Base-by-base conservation (phyloP, 129 eudicot species). In the Helianthus tuberosus region DNA sequence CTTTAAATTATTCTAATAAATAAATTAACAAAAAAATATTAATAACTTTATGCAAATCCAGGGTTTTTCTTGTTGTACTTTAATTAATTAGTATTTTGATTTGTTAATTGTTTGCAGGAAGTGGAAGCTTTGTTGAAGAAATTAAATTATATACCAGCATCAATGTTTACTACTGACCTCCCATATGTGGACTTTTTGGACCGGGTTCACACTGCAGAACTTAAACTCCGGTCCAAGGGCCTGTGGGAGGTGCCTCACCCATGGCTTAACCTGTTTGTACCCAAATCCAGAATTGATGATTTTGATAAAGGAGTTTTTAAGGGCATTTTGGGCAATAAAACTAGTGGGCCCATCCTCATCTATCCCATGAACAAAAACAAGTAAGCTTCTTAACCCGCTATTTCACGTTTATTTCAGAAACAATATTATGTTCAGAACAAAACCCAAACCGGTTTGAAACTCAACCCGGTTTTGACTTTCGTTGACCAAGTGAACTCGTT, bases 121-220 rank as follows among this genome's bases (percentile, higher is more conserved):
- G 86, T 92, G 49, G 96, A 83, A 58, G 86, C 46, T 72, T 65
- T 92, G 62, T 60, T 92, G 74, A 79, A 77, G 76, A 83, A 79
- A 75, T 16, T 92, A 71, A 79, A 87, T 9, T 89, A 68, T 39
- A 85, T 92, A 81, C 93, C 97, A 17, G 88, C 87, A 5, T 76
- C 96, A 35, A 84, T 66, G 47, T 92, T 89, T 46, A 89, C 96
- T 39, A 86, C 91, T 15, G 91, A 92, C 72, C 87, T 92, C 7
- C 89, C 97, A 11, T 92, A 92, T 15, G 80, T 89, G 44, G 93
- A 89, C 58, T 92, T 92, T 72, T 58, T 92, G 83, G 96, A 92
- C 96, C 96, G 97, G 88, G 97, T 92, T 81, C 97, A 92, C 89
- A 92, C 86, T 74, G 97, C 97, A 14, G 97, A 92, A 79, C 14